A percentile compares a stretch with the other conserved stretches of the same genome.
Conservation (phyloP, 2,329 filamentous ascomycete genomes). For the Pestalotiopsis sp. region DNA sequence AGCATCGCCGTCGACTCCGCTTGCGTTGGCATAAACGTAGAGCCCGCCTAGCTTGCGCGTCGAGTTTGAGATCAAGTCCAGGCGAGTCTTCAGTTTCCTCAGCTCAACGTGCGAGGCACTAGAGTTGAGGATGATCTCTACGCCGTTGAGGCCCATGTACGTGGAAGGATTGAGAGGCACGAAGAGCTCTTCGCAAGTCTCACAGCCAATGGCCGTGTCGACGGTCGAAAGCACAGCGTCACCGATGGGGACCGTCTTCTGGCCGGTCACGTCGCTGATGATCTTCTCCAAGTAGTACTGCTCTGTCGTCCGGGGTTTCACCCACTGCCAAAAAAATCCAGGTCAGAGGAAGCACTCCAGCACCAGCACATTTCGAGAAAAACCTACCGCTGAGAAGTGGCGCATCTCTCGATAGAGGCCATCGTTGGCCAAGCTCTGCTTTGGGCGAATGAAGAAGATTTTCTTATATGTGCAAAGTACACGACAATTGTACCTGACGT, state of each 20-base stretch:
- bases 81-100: background rate
- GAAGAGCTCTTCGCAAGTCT: conserved; percentile 28
- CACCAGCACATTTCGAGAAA: background rate
- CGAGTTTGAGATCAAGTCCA: background rate
- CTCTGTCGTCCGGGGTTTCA: conserved; percentile 34
- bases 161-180: background rate
- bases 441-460: conserved; percentile 72
- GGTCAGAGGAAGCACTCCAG: background rate
- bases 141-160: background rate
- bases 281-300: conserved; percentile 37
- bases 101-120: background rate
- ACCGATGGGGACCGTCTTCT: conserved; percentile 39
- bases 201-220: conserved; percentile 40
- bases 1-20: background rate
- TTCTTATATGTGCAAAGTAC: conserved; percentile 66
- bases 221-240: conserved; percentile 39
- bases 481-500: conserved; percentile 66
- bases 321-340: conserved; percentile 41
- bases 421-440: conserved; percentile 71
- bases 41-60: background rate
- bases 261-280: conserved; percentile 31
- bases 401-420: conserved; percentile 64
- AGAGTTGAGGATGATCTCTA: background rate
- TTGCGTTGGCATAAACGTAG: background rate
- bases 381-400: conserved; percentile 44